phyloP scores from a whole-genome alignment of 768 basidiomycete genomes.

The Pulveroboletus frians region DNA sequence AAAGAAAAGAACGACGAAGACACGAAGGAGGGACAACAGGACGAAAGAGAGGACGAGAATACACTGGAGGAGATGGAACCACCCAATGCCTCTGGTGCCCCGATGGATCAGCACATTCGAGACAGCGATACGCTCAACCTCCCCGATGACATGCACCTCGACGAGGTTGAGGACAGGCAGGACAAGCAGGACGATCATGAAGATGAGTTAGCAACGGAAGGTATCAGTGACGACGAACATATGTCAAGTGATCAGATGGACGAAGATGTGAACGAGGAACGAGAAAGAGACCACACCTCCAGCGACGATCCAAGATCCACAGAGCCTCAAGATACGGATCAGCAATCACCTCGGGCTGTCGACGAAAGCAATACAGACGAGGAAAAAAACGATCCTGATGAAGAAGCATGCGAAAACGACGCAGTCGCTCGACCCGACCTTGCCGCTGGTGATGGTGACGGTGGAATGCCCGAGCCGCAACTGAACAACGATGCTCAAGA shows the following conservation, averaged over 20 bases:
- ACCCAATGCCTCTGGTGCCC: constrained; percentile 52
- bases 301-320: constrained; percentile 18
- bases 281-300: constrained; percentile 4
- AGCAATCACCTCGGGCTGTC: constrained; percentile 13
- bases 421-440: constrained; percentile 37
- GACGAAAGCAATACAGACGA: constrained; percentile 15
- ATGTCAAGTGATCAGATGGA: constrained; percentile 23
- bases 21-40: constrained; percentile 25
- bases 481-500: constrained; percentile 16
- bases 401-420: constrained; percentile 23
- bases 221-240: constrained; percentile 32
- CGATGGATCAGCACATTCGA: constrained; percentile 70
- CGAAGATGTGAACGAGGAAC: constrained; percentile 18
- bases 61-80: constrained; percentile 41
- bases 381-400: constrained; percentile 29
- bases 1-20: constrained; percentile 30
- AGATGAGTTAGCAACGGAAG: constrained; percentile 33
- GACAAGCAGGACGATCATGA: constrained; percentile 26
- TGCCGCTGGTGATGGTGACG: constrained; percentile 22
- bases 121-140: constrained; percentile 84
- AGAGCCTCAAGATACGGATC: constrained; percentile 24
- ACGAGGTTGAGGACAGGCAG: constrained; percentile 29
- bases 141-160: constrained; percentile 79
- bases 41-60: constrained; percentile 30
- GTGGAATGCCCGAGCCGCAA: constrained; percentile 13